Conservation (phyloP, 2,329 filamentous ascomycete genomes). For the Venturiaceae sp. region DNA sequence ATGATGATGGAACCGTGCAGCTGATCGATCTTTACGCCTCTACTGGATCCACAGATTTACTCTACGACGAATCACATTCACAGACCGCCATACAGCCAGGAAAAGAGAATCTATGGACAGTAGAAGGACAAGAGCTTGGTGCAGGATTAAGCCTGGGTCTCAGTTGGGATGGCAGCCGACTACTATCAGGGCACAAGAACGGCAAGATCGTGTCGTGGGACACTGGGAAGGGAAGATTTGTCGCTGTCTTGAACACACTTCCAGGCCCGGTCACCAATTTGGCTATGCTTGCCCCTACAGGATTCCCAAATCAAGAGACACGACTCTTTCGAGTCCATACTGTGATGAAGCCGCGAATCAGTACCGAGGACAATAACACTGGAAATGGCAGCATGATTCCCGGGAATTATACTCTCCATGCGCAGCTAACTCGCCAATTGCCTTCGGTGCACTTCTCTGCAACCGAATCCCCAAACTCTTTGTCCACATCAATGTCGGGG, state of each 20-base stretch:
- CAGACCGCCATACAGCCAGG: constrained; percentile 2
- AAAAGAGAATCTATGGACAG: constrained; percentile 4
- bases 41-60: constrained; percentile 22
- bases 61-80: constrained; percentile 11
- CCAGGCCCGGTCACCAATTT: constrained; percentile 79
- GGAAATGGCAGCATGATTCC: constrained; percentile 25
- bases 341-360: constrained; percentile 73
- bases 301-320: constrained; percentile 26
- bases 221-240: constrained; percentile 58
- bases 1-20: constrained; percentile 72
- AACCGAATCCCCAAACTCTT: constrained; percentile 11
- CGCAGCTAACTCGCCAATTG: constrained; percentile 44
- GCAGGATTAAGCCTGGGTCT: constrained; percentile 45
- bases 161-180: constrained; percentile 70
- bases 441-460: constrained; percentile 20
- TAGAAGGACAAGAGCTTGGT: constrained; percentile 5
- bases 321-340: constrained; percentile 42
- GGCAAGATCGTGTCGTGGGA: constrained; percentile 79
- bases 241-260: constrained; percentile 58
- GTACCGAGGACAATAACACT: constrained; percentile 30
- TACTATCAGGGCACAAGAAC: constrained; percentile 72
- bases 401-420: constrained; percentile 54
- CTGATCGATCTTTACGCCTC: constrained; percentile 62
- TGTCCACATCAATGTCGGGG: constrained; percentile 12
- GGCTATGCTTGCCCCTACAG: constrained; percentile 55